Conservation (phyloP, 345 rosid species). For the Lumnitzera racemosa region DNA sequence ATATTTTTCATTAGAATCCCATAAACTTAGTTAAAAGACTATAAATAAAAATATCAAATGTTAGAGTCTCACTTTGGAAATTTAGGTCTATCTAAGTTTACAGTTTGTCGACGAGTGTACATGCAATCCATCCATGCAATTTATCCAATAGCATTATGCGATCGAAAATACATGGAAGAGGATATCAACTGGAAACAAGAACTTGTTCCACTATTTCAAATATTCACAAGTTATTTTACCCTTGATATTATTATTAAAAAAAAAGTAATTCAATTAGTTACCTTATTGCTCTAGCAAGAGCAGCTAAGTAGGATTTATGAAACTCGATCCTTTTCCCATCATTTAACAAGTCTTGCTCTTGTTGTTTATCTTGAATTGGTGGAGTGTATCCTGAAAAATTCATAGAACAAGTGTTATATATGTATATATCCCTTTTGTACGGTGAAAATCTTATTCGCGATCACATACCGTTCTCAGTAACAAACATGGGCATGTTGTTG, state of each 20-base stretch:
- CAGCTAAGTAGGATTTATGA: slow-evolving; percentile 29
- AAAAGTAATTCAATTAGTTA: neutral
- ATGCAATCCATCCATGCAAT: too few relatives aligned
- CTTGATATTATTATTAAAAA: neutral
- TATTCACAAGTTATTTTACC: too few relatives aligned
- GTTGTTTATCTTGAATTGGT: slow-evolving; percentile 3
- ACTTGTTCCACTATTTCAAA: too few relatives aligned
- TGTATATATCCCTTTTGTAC: neutral
- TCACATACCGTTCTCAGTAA: slow-evolving; percentile 36
- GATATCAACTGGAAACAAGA: neutral
- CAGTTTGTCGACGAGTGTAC: too few relatives aligned
- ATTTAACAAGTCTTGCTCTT: slow-evolving; percentile 5
- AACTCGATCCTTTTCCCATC: slow-evolving; percentile 25
- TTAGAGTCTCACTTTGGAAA: too few relatives aligned
- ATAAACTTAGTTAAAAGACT: too few relatives aligned
- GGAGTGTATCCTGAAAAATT: slow-evolving; percentile 24
- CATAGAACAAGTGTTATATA: neutral
- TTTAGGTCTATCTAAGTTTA: too few relatives aligned
- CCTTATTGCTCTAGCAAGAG: slow-evolving; percentile 32
- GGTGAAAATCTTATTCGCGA: neutral
- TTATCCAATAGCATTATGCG: too few relatives aligned
- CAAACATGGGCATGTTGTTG: slow-evolving; percentile 33
- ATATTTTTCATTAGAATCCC: too few relatives aligned
- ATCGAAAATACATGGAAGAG: too few relatives aligned
- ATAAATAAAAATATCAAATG: too few relatives aligned